Base-by-base conservation (phyloP, 306 rosid species). In the Quercus wislizeni region DNA sequence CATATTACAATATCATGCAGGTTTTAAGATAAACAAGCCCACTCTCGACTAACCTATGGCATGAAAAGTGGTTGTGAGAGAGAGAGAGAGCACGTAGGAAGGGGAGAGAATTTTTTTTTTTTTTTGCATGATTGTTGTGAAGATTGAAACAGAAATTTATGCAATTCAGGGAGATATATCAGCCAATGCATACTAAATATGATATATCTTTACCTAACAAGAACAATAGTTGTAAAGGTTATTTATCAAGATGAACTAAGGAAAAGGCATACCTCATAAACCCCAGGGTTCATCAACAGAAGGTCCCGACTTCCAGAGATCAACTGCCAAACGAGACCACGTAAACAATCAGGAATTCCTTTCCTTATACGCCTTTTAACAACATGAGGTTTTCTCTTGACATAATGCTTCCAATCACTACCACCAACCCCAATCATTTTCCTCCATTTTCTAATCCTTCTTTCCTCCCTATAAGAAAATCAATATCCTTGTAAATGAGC, bases 401-500 rank as follows among this genome's bases (percentile, higher is more conserved):
- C 79, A 86, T 93, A 93, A 85, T 91, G 91, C 83, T 95, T 95
- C 99, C 99, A 93, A 75, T 95, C 99, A 89, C 99, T 93, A 80
- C 99, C 99, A 76, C 99, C 99, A 65, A 84, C 97, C 83, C 99
- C 99, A 83, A 95, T 91, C 99, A 95, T 95, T 88, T 93, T 95
- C 89, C 99, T 95, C 99, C 99, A 95, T 91, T 95, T 95, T 81
- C 97, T 90, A 77, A 93, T 90, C 82, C 86, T 90, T 81, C 92
- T 89, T 80, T 90, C 96, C 78, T 93, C 99, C 92, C 84, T 93
- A 80, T 61, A 74, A 89, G 55, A 9, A 72, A 62, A 75, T 9
- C 51, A 35, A 35, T 35, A n/a, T 35, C 52, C 52, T 3, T 27
- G 23, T 21, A 75, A 67, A 31, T 59, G 17, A 49, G 30, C 67